These are phyloP conservation scores for Acer saccharum DNA, from an alignment of 345 rosid genomes.

Conservation along the genomic window DNA sequence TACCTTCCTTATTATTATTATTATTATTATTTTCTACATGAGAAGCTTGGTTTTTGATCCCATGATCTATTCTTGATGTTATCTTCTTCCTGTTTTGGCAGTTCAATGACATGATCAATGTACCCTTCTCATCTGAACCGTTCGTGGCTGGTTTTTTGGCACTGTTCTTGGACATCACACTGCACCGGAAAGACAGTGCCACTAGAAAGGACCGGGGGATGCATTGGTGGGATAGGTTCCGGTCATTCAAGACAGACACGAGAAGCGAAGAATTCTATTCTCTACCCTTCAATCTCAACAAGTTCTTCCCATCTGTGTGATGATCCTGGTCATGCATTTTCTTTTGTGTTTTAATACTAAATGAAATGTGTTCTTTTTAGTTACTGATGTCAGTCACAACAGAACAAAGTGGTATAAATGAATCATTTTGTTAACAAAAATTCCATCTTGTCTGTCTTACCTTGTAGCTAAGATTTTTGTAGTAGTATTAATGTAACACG, in stretches of 20 bases:
- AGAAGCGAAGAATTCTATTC: slow-evolving; percentile 95
- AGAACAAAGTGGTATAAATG: slow-evolving; percentile 12
- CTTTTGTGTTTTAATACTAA: not conserved
- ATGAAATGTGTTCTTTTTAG: slow-evolving; percentile 4
- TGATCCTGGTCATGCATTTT: slow-evolving; percentile 33
- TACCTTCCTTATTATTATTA: slow-evolving; percentile 7
- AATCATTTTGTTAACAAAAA: slow-evolving; percentile 2
- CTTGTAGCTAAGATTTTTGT: not conserved
- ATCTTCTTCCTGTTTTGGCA: slow-evolving; percentile 35
- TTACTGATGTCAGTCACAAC: slow-evolving; percentile 9
- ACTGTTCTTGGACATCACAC: slow-evolving; percentile 62
- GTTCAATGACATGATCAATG: slow-evolving; percentile 98
- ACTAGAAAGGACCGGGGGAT: slow-evolving; percentile 78
- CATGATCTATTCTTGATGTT: not conserved
- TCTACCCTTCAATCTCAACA: slow-evolving; percentile 91
- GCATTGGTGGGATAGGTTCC: slow-evolving; percentile 92
- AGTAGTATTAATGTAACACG: not conserved
- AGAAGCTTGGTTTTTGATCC: not conserved
- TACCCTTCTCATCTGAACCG: slow-evolving; percentile 83
- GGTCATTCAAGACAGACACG: slow-evolving; percentile 82
- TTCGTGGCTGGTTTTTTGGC: slow-evolving; percentile 85
- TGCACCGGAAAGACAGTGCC: slow-evolving; percentile 58
- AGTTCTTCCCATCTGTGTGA: slow-evolving; percentile 92
- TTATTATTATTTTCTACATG: not conserved
- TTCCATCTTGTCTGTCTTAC: not conserved